Percentiles rank a stretch among this genome's conserved stretches.
Conservation (phyloP, 805 yeast species). For the Naumovozyma baii region DNA sequence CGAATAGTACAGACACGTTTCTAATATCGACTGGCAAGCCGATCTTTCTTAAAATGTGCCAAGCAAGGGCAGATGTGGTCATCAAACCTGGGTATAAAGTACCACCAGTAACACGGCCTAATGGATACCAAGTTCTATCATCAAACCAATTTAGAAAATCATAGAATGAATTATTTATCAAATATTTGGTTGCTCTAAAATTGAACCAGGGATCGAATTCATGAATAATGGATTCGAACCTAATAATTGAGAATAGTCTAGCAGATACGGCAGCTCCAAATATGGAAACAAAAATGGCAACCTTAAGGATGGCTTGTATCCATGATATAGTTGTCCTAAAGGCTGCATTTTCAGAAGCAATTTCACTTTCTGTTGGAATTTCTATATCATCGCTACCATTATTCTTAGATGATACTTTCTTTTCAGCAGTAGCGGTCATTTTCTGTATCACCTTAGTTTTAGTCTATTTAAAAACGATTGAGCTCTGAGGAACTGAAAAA, state of each 20-base stretch:
- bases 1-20: slow-evolving; percentile 89
- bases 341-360: background rate
- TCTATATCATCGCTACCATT: background rate
- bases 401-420: background rate
- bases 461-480: background rate
- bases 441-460: slow-evolving; percentile 1
- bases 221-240: slow-evolving; percentile 93
- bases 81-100: slow-evolving; percentile 95
- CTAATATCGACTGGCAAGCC: slow-evolving; percentile 88
- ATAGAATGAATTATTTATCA: slow-evolving; percentile 74
- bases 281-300: slow-evolving; percentile 60
- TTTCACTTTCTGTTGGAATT: background rate
- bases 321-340: slow-evolving; percentile 4
- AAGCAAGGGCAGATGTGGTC: slow-evolving; percentile 92
- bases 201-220: slow-evolving; percentile 98
- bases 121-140: slow-evolving; percentile 97
- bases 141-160: slow-evolving; percentile 97
- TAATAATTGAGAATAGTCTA: slow-evolving; percentile 88
- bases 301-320: slow-evolving; percentile 36
- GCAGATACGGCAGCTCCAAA: slow-evolving; percentile 90
- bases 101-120: slow-evolving; percentile 98
- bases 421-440: slow-evolving; percentile 5
- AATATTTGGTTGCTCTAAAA: slow-evolving; percentile 88
- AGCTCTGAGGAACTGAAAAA: no score
- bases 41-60: slow-evolving; percentile 54